Conservation (phyloP, 148 eudicot genomes). For the Simmondsia chinensis region DNA sequence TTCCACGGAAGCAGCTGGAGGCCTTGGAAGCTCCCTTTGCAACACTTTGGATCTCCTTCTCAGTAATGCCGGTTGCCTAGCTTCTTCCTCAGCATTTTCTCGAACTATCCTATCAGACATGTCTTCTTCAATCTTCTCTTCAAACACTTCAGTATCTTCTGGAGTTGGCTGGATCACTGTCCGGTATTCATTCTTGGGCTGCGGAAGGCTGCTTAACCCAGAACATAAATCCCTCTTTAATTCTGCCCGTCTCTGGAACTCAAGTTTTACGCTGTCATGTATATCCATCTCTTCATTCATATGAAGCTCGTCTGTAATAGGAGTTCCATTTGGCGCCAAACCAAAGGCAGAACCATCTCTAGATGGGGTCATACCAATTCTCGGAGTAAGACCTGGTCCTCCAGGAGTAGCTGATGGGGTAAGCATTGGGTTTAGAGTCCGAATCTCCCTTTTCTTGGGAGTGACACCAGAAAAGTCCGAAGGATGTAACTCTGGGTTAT, state of each 20-base stretch:
- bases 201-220: slow-evolving; percentile 79
- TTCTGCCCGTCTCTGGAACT: slow-evolving; percentile 69
- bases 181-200: slow-evolving; percentile 94
- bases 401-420: slow-evolving; percentile 90
- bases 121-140: slow-evolving; percentile 91
- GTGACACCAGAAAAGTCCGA: slow-evolving; percentile 99
- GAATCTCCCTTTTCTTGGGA: slow-evolving; percentile 85
- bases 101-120: slow-evolving; percentile 95
- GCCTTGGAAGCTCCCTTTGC: slow-evolving; percentile 98
- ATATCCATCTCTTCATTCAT: slow-evolving; percentile 89
- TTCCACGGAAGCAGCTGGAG: slow-evolving; percentile 72
- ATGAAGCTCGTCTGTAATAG: slow-evolving; percentile 87
- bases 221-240: slow-evolving; percentile 65
- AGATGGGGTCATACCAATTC: slow-evolving; percentile 84
- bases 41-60: slow-evolving; percentile 89
- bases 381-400: slow-evolving; percentile 62
- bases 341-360: slow-evolving; percentile 71
- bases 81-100: slow-evolving; percentile 94
- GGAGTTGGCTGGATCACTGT: slow-evolving; percentile 68
- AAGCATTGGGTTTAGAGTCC: slow-evolving; percentile 82
- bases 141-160: slow-evolving; percentile 80
- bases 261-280: slow-evolving; percentile 69
- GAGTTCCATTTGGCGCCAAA: slow-evolving; percentile 89
- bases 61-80: slow-evolving; percentile 69
- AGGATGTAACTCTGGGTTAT: slow-evolving; percentile 92